phyloP scores from a whole-genome alignment of 495 filamentous ascomycete species.

The Aspergillus conjunctus region DNA sequence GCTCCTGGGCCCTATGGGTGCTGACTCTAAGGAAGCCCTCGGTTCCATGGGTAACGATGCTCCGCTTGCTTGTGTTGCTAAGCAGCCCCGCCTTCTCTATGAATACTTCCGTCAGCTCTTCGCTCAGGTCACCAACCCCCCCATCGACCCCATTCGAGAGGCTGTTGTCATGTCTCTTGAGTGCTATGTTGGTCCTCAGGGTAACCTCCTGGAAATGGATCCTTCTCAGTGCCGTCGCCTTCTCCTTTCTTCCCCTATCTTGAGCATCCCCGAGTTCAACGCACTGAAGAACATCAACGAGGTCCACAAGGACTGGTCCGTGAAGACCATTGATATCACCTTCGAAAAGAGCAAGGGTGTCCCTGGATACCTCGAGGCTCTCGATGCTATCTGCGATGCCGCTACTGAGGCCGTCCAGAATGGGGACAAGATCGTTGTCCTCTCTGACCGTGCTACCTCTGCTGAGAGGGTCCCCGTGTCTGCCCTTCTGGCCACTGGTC shows the following conservation, averaged over 20 bases:
- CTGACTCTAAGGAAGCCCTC: slow-evolving; percentile 98
- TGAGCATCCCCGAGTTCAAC: slow-evolving; percentile 92
- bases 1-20: slow-evolving; percentile 94
- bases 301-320: slow-evolving; percentile 80
- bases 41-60: slow-evolving; percentile 99
- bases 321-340: slow-evolving; percentile 93
- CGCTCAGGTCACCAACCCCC: slow-evolving; percentile 98
- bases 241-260: slow-evolving; percentile 84
- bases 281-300: slow-evolving; percentile 77
- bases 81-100: slow-evolving; percentile 86
- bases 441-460: slow-evolving; percentile 88
- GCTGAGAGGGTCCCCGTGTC: slow-evolving; percentile 86
- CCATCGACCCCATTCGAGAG: slow-evolving; percentile 97
- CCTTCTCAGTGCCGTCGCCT: slow-evolving; percentile 84
- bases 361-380: slow-evolving; percentile 81
- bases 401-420: slow-evolving; percentile 83
- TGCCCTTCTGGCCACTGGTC: slow-evolving; percentile 83
- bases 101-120: slow-evolving; percentile 99
- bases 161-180: slow-evolving; percentile 99
- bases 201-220: slow-evolving; percentile 96
- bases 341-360: slow-evolving; percentile 89
- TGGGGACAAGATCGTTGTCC: slow-evolving; percentile 82
- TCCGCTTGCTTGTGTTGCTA: slow-evolving; percentile 87
- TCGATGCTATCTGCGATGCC: slow-evolving; percentile 87
- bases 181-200: slow-evolving; percentile 96